These are phyloP conservation scores for Piper longum DNA, from an alignment of 164 flowering plant genomes.

Conservation along the genomic window DNA sequence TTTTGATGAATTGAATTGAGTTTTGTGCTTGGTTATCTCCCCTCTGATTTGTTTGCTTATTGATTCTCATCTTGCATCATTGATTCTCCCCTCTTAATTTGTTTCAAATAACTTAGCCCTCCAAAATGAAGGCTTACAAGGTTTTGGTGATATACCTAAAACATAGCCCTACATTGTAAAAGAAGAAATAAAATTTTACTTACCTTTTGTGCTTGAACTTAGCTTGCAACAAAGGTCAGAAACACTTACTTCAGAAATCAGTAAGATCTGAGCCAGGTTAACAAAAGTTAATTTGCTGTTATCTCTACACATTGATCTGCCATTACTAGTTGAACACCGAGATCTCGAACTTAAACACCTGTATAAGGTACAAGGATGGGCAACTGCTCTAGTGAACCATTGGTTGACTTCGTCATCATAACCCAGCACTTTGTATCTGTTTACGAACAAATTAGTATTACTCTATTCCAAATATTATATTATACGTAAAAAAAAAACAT, in stretches of 20 bases:
- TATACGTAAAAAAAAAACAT: background rate
- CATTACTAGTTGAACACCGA: conserved; percentile 13
- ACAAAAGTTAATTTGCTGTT: conserved; percentile 49
- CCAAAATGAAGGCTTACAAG: too few relatives aligned
- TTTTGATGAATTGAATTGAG: too few relatives aligned
- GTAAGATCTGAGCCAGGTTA: conserved; percentile 81
- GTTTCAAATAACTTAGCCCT: too few relatives aligned
- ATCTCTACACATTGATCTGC: conserved; percentile 42
- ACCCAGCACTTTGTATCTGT: conserved; percentile 53
- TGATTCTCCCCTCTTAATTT: too few relatives aligned
- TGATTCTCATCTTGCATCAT: too few relatives aligned
- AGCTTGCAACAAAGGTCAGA: conserved; percentile 58
- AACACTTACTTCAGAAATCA: conserved; percentile 72
- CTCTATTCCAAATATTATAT: background rate
- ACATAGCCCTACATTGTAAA: background rate
- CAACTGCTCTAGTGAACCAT: conserved; percentile 77
- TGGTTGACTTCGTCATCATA: conserved; percentile 35
- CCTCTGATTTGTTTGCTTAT: too few relatives aligned
- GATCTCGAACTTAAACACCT: conserved; percentile 29
- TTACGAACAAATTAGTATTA: background rate
- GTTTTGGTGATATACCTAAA: background rate
- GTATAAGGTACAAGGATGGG: conserved; percentile 54
- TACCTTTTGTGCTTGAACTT: conserved; percentile 39
- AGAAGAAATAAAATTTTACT: conserved; percentile 1
- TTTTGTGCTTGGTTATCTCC: too few relatives aligned